Conservation (phyloP, 2,329 filamentous ascomycete genomes). For the Cladosporium phlei region DNA sequence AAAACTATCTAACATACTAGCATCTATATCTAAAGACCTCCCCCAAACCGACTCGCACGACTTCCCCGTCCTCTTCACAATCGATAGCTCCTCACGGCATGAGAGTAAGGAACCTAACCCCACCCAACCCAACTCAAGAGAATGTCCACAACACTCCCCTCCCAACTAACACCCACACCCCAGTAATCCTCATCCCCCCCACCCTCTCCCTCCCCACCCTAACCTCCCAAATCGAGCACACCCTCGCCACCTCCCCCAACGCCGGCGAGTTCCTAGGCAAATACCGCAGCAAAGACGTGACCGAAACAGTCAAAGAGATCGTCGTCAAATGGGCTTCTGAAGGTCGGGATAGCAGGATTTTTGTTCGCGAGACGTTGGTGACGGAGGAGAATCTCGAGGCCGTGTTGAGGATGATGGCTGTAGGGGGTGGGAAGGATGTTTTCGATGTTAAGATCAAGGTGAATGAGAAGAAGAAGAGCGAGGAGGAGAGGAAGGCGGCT, state of each 20-base stretch:
- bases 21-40: neutral
- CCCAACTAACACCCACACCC: slow-evolving; percentile 7
- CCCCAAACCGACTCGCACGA: slow-evolving; percentile 16
- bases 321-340: slow-evolving; percentile 31
- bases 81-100: slow-evolving; percentile 31
- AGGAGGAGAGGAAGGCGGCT: slow-evolving; percentile 8
- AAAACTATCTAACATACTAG: no score
- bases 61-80: slow-evolving; percentile 35
- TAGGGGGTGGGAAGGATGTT: slow-evolving; percentile 32
- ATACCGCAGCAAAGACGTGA: slow-evolving; percentile 30
- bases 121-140: no score
- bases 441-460: slow-evolving; percentile 30
- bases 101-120: slow-evolving; percentile 25
- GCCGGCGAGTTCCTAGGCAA: slow-evolving; percentile 33
- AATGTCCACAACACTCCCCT: neutral
- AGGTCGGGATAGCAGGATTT: slow-evolving; percentile 31
- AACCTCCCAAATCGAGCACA: slow-evolving; percentile 19
- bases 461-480: slow-evolving; percentile 11
- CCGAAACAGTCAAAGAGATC: slow-evolving; percentile 28
- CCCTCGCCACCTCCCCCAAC: slow-evolving; percentile 28
- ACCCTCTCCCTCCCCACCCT: slow-evolving; percentile 24
- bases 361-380: slow-evolving; percentile 31
- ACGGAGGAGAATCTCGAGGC: slow-evolving; percentile 33
- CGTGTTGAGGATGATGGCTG: slow-evolving; percentile 29
- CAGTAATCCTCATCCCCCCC: slow-evolving; percentile 26